phyloP scores from a whole-genome alignment of 768 basidiomycete species.

The Tricholoma sp. region DNA sequence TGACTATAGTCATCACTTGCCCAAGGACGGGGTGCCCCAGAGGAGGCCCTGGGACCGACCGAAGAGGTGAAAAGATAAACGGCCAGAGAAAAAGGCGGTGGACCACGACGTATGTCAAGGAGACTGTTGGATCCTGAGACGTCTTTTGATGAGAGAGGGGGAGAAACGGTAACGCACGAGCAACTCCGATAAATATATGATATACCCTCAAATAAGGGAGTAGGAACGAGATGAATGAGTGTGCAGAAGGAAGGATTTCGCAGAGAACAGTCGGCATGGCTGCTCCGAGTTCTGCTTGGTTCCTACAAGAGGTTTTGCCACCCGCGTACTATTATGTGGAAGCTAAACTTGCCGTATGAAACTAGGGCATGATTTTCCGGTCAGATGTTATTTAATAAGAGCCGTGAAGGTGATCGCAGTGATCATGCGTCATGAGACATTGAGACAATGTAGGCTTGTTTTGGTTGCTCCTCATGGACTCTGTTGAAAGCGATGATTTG shows the following conservation, averaged over 20 bases:
- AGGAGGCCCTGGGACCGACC: conserved; percentile 23
- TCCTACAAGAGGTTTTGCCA: no score
- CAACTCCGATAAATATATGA: not conserved
- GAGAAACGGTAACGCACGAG: not conserved
- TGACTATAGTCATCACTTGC: conserved; percentile 7
- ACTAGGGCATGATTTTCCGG: no score
- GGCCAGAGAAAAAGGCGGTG: conserved; percentile 28
- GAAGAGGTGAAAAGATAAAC: conserved; percentile 24
- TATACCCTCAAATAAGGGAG: not conserved
- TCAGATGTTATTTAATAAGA: no score
- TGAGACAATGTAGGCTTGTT: no score
- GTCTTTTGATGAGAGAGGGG: not conserved
- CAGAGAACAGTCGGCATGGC: not conserved
- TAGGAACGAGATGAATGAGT: not conserved
- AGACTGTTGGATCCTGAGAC: conserved; percentile 1
- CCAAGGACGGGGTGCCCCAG: conserved; percentile 19
- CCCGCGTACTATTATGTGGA: no score
- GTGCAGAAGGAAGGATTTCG: not conserved
- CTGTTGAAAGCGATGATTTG: no score
- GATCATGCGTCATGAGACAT: no score
- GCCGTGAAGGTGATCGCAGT: no score
- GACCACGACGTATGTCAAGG: conserved; percentile 10
- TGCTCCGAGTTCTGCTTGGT: not conserved
- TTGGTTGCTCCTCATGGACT: no score
- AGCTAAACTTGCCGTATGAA: no score